Evolutionary conservation across 2,329 filamentous ascomycete species (phyloP).

Genomic region (Aspergillus intermedius): DNA sequence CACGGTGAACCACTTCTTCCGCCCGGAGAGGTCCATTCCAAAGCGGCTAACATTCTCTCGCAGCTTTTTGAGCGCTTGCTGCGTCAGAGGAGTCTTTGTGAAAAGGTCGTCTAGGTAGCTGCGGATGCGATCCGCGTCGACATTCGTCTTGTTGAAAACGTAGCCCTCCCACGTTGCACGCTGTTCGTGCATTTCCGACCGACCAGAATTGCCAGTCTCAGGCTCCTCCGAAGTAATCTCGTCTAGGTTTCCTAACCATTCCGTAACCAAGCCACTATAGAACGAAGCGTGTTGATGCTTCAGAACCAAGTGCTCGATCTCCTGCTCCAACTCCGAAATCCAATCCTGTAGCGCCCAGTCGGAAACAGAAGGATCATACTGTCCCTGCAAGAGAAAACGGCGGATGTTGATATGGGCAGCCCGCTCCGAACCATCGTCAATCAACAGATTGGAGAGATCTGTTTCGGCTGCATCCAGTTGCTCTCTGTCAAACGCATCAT

Average conservation of each 20-base stretch:
- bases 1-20: conserved; percentile 36
- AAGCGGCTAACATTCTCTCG: conserved; percentile 35
- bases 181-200: conserved; percentile 49
- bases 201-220: conserved; percentile 37
- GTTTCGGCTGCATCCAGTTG: conserved; percentile 19
- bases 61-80: conserved; percentile 39
- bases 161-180: conserved; percentile 50
- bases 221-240: conserved; percentile 16
- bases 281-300: conserved; percentile 52
- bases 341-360: conserved; percentile 41
- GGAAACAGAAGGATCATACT: conserved; percentile 50
- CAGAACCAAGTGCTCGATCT: conserved; percentile 45
- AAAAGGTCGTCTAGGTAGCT: conserved; percentile 50
- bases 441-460: neutral
- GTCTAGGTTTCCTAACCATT: conserved; percentile 44
- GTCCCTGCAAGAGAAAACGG: conserved; percentile 49
- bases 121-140: conserved; percentile 42
- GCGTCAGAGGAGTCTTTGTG: conserved; percentile 32
- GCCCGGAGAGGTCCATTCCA: conserved; percentile 22
- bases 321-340: conserved; percentile 42
- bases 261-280: conserved; percentile 50
- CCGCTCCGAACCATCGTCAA: conserved; percentile 16
- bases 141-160: conserved; percentile 46
- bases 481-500: conserved; percentile 30
- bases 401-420: conserved; percentile 40